Base-by-base conservation (phyloP, 768 basidiomycete genomes). In the Amanita fuliginea region DNA sequence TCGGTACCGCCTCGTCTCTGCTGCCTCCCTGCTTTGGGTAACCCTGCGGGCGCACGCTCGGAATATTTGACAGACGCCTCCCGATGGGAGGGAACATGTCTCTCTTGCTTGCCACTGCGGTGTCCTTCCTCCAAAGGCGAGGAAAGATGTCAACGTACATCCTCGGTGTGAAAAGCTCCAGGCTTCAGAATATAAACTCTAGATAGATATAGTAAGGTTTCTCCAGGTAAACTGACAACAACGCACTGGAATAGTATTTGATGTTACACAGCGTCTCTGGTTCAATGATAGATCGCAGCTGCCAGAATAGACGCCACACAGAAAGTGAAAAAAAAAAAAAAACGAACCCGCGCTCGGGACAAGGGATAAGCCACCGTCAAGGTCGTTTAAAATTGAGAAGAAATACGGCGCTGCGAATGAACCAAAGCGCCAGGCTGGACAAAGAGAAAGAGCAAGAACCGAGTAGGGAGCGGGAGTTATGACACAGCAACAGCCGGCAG, bases 81-180 rank as follows among this genome's bases (percentile, higher is more conserved):
- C 22, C 4, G 3, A 6, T 6, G 24, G 5, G 24, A 26, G 24
- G 24, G 24, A 6, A 26, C 24, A 24, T 22, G 22, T 22, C 22
- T n/a, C 11, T 26, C 22, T 26, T 42, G 21, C 11, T 42, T 6
- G 41, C 24, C 21, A 22, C 22, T 26, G 21, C 3, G 0, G 5
- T 22, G 21, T 42, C 21, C 22, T 14, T 42, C 21, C 24, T 21
- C 24, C 13, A 5, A 14, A 14, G 9, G 41, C n/a, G 46, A 24
- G 46, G 19, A 47, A 47, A 37, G 24, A 37, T 26, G n/a, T 39
- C 18, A 39, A 39, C 39, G 36, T 47, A 47, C 46, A 47, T 47
- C 8, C n/a, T 47, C 24, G 30, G n/a, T 9, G 6, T 33, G 19
- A 35, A 5, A 37, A 47, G 46, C 46, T 26, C 46, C 36, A 47